These are phyloP conservation scores for Fusarium sp. DNA, from an alignment of 2,329 filamentous ascomycete species.

Conservation along the genomic window DNA sequence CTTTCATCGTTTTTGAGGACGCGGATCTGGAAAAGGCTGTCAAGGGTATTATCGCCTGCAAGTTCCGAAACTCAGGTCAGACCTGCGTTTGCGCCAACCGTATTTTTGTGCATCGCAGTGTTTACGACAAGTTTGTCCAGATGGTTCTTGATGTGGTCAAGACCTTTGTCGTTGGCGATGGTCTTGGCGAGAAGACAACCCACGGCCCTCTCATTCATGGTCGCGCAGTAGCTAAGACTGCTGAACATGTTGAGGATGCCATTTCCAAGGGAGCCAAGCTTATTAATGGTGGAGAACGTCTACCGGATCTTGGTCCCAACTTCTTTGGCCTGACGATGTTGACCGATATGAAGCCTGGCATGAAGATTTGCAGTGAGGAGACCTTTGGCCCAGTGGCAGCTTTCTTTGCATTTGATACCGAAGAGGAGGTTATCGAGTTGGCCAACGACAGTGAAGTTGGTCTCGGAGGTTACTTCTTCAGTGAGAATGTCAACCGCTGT, in stretches of 20 bases:
- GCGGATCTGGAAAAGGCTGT: slow-evolving; percentile 77
- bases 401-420: slow-evolving; percentile 74
- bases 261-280: slow-evolving; percentile 70
- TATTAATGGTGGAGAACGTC: slow-evolving; percentile 66
- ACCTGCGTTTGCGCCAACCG: slow-evolving; percentile 76
- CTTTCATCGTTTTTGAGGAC: slow-evolving; percentile 82
- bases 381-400: slow-evolving; percentile 79
- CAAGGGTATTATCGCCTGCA: slow-evolving; percentile 71
- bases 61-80: slow-evolving; percentile 79
- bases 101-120: slow-evolving; percentile 68
- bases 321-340: slow-evolving; percentile 78
- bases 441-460: slow-evolving; percentile 76
- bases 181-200: slow-evolving; percentile 65
- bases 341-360: slow-evolving; percentile 73
- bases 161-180: slow-evolving; percentile 67
- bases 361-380: slow-evolving; percentile 75
- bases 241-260: slow-evolving; percentile 72
- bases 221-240: slow-evolving; percentile 71
- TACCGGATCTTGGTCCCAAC: slow-evolving; percentile 71
- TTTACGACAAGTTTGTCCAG: slow-evolving; percentile 68
- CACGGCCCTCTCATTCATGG: slow-evolving; percentile 74
- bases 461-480: slow-evolving; percentile 79
- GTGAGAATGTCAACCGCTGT: slow-evolving; percentile 53
- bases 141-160: slow-evolving; percentile 65
- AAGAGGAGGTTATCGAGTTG: slow-evolving; percentile 74